Evolutionary conservation across 2,329 filamentous ascomycete genomes (phyloP).

Genomic region (Ampelomyces quisqualis): DNA sequence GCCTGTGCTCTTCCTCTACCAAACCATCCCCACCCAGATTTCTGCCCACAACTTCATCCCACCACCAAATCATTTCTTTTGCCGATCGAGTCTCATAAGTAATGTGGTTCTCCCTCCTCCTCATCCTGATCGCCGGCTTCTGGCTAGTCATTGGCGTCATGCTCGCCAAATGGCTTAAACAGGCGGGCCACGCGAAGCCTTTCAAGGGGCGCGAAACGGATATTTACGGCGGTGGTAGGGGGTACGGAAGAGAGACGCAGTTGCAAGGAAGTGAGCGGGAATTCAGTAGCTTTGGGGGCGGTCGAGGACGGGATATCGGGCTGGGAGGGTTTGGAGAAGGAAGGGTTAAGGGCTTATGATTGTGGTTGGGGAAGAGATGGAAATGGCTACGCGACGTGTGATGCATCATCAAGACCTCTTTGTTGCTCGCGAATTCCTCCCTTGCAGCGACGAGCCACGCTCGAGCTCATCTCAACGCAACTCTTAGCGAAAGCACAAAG

Average conservation of each 20-base stretch:
- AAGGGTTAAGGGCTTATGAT: constrained; percentile 19
- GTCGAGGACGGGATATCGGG: constrained; percentile 6
- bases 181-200: constrained; percentile 16
- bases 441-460: too few relatives aligned
- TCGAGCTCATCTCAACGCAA: too few relatives aligned
- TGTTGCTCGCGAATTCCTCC: not conserved
- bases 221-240: constrained; percentile 12
- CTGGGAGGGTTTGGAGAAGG: constrained; percentile 17
- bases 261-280: not conserved
- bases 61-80: not conserved
- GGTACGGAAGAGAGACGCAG: constrained; percentile 9
- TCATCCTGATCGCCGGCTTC: constrained; percentile 17
- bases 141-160: constrained; percentile 21
- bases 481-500: too few relatives aligned
- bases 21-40: not conserved
- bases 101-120: constrained; percentile 16
- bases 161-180: constrained; percentile 22
- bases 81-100: not conserved
- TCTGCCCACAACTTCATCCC: not conserved
- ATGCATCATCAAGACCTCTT: not conserved
- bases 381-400: not conserved
- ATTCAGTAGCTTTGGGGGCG: not conserved
- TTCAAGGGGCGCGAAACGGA: constrained; percentile 11
- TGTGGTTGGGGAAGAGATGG: not conserved
- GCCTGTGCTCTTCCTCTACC: not conserved